Percentiles rank a stretch among this genome's conserved stretches.
Evolutionary conservation across 2,329 filamentous ascomycete species (phyloP).

Genomic region (Aureobasidium sp.): DNA sequence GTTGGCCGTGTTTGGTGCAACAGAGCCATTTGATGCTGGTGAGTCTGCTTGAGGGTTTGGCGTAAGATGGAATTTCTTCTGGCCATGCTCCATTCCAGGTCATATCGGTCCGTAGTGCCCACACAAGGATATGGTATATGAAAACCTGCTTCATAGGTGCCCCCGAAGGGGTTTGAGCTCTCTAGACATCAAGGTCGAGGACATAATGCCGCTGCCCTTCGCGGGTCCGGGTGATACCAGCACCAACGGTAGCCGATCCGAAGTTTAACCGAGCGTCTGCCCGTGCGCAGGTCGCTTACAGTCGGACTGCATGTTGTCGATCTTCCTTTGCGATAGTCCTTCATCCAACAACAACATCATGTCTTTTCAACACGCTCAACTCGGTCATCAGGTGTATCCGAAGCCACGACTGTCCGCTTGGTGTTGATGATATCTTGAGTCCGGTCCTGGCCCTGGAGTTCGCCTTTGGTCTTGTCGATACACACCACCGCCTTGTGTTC

Average conservation of each 20-base stretch:
- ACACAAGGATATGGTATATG: neutral
- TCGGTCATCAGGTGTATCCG: no score
- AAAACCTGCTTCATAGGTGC: neutral
- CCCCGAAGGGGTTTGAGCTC: no score
- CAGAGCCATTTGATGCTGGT: neutral
- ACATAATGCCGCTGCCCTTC: neutral
- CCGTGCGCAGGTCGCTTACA: neutral
- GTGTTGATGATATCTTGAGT: neutral
- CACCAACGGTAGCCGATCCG: neutral
- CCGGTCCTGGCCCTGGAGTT: neutral
- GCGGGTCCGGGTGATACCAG: neutral
- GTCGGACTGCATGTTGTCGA: neutral
- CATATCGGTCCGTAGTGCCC: no score
- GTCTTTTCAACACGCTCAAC: neutral
- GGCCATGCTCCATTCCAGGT: neutral
- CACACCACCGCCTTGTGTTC: neutral
- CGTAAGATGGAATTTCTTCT: neutral
- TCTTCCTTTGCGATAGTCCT: neutral
- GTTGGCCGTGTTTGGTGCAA: neutral
- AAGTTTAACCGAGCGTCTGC: neutral
- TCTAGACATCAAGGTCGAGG: neutral
- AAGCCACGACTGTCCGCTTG: neutral
- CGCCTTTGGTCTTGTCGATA: neutral
- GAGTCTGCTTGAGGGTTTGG: neutral
- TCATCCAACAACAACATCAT: neutral